A percentile compares a stretch with the other conserved stretches of the same genome.
These are phyloP conservation scores for Curvularia lunata DNA, from an alignment of 2,329 filamentous ascomycete species.

Conservation along the genomic window DNA sequence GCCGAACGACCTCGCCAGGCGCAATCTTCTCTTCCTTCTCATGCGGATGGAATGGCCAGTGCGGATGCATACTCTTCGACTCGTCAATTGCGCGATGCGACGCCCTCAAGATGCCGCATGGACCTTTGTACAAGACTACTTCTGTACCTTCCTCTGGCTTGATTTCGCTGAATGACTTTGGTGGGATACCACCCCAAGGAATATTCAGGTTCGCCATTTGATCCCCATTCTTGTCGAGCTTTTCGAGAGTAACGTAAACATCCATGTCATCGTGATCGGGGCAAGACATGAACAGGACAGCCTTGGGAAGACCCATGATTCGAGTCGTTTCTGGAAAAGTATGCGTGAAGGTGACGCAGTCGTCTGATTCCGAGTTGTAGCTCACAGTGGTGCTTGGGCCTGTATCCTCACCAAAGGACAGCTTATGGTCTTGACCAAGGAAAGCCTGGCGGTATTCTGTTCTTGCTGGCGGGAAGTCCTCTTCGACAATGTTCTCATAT, in stretches of 20 bases:
- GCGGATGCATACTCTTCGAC: neutral
- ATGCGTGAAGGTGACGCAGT: constrained; percentile 2
- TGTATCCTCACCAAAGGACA: neutral
- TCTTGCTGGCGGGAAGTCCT: neutral
- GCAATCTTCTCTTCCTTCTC: neutral
- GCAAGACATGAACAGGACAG: constrained; percentile 51
- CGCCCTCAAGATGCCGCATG: constrained; percentile 20
- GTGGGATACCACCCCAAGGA: constrained; percentile 28
- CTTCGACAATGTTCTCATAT: neutral
- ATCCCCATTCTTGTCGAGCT: constrained; percentile 44
- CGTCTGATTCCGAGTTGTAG: neutral
- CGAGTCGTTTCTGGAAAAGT: neutral
- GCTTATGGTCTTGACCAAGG: neutral
- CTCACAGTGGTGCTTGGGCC: neutral
- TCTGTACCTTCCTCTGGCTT: neutral
- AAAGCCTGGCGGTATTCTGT: constrained; percentile 1
- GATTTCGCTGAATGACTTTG: neutral
- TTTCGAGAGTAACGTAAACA: constrained; percentile 16
- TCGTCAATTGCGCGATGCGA: constrained; percentile 2
- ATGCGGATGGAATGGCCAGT: neutral
- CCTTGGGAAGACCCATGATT: constrained; percentile 12
- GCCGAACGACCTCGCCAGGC: constrained; percentile 2
- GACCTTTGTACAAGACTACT: constrained; percentile 10
- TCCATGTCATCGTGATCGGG: constrained; percentile 52
- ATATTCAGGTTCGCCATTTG: constrained; percentile 52